Conservation (phyloP, 495 filamentous ascomycete species). For the Penicillium daleae region DNA sequence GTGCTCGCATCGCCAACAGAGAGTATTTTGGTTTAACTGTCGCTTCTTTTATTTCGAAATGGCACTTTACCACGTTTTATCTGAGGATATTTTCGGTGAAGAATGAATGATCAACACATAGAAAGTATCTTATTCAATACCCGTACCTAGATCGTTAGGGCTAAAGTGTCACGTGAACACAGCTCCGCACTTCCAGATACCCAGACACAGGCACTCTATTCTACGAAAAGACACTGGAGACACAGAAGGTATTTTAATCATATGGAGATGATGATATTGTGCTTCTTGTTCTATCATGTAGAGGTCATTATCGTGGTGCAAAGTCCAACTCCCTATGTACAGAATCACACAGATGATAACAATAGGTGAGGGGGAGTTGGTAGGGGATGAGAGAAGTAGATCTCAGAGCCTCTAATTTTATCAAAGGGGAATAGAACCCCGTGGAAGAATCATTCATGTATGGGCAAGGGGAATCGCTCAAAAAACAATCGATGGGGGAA, state of each 20-base stretch:
- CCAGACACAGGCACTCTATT: background rate
- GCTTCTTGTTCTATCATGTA: conserved; percentile 20
- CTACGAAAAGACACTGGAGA: background rate
- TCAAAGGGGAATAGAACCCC: conserved; percentile 1
- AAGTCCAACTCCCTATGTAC: conserved; percentile 25
- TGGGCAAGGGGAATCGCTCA: conserved; percentile 1
- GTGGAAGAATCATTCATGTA: background rate
- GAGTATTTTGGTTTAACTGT: no score
- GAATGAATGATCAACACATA: background rate
- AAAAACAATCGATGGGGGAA: background rate
- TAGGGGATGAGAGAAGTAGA: conserved; percentile 11
- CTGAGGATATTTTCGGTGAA: background rate
- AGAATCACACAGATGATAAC: conserved; percentile 8
- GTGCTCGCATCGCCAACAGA: background rate
- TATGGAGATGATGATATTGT: conserved; percentile 13
- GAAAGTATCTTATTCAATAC: background rate
- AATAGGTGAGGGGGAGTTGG: conserved; percentile 10
- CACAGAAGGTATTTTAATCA: background rate
- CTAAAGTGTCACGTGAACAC: background rate
- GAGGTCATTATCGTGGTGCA: conserved; percentile 30
- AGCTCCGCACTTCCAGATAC: background rate
- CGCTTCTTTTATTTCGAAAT: no score
- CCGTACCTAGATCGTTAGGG: background rate
- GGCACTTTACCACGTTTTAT: background rate
- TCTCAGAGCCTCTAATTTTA: conserved; percentile 12